phyloP scores from a whole-genome alignment of 352 stramenopile genomes.

The Phytophthora europaea region DNA sequence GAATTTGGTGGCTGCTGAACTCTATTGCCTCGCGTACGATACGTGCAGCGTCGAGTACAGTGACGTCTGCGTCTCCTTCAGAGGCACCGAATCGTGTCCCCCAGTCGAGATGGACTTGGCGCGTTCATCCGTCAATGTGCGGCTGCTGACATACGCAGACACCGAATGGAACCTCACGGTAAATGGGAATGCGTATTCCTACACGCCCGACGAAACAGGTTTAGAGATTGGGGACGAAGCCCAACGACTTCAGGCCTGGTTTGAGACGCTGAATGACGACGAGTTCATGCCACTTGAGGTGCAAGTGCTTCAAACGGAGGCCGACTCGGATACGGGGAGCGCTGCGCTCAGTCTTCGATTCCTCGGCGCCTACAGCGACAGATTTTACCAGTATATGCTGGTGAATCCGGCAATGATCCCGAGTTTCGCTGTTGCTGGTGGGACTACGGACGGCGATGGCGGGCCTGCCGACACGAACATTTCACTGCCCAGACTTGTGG shows the following conservation, averaged over 20 bases:
- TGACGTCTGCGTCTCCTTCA: not conserved
- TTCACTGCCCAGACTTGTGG: conserved; percentile 1
- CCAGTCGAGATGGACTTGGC: conserved; percentile 1
- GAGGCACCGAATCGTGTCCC: not conserved
- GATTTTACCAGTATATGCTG: conserved; percentile 14
- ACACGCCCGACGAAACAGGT: not conserved
- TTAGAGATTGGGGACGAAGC: not conserved
- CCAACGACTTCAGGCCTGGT: not conserved
- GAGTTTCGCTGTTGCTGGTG: not conserved
- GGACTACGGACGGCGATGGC: not conserved
- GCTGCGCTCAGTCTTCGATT: conserved; percentile 5
- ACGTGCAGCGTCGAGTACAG: conserved; percentile 23
- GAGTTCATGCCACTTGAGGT: not conserved
- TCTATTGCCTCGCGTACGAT: conserved; percentile 17
- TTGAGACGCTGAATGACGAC: conserved; percentile 1
- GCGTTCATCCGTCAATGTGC: conserved; percentile 1
- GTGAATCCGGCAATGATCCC: conserved; percentile 14
- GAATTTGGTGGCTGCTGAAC: conserved; percentile 15
- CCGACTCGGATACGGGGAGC: not conserved
- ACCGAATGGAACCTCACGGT: conserved; percentile 6
- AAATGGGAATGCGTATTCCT: not conserved
- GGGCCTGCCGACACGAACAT: not conserved
- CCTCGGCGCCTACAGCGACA: conserved; percentile 3
- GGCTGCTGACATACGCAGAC: conserved; percentile 6
- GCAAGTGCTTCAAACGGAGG: not conserved